phyloP scores from a whole-genome alignment of 192 early-diverging fungal species.

The Thamnidium elegans region DNA sequence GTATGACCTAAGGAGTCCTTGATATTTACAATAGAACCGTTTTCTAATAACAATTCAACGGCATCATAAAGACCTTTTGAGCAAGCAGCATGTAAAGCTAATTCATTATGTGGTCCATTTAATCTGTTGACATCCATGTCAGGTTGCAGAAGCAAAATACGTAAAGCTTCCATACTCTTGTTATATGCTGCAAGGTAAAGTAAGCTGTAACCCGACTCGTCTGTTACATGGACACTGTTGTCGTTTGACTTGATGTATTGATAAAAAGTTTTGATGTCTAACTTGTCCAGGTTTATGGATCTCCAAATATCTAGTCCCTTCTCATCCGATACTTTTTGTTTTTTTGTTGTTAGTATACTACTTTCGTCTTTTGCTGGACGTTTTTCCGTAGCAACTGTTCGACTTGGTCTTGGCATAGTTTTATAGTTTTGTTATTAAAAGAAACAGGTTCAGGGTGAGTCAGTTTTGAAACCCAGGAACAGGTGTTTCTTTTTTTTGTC shows the following conservation, averaged over 20 bases:
- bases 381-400: too few relatives aligned
- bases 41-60: conserved; percentile 35
- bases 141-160: conserved; percentile 30
- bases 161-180: conserved; percentile 36
- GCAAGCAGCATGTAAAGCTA: conserved; percentile 32
- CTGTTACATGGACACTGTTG: conserved; percentile 6
- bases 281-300: conserved; percentile 8
- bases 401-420: too few relatives aligned
- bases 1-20: conserved; percentile 35
- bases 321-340: too few relatives aligned
- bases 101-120: conserved; percentile 36
- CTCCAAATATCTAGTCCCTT: conserved; percentile 22
- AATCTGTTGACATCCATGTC: conserved; percentile 24
- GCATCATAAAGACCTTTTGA: conserved; percentile 20
- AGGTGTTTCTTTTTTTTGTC: too few relatives aligned
- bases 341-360: too few relatives aligned
- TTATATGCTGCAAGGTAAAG: conserved; percentile 34
- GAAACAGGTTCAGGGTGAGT: too few relatives aligned
- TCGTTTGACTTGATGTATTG: conserved; percentile 27
- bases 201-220: conserved; percentile 31
- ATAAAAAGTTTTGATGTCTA: conserved; percentile 38
- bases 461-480: too few relatives aligned
- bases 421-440: too few relatives aligned
- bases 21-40: conserved; percentile 22
- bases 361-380: too few relatives aligned